A percentile compares a stretch with the other conserved stretches of the same genome.
Conservation (phyloP, 345 rosid species). For the Ailanthus altissimus region DNA sequence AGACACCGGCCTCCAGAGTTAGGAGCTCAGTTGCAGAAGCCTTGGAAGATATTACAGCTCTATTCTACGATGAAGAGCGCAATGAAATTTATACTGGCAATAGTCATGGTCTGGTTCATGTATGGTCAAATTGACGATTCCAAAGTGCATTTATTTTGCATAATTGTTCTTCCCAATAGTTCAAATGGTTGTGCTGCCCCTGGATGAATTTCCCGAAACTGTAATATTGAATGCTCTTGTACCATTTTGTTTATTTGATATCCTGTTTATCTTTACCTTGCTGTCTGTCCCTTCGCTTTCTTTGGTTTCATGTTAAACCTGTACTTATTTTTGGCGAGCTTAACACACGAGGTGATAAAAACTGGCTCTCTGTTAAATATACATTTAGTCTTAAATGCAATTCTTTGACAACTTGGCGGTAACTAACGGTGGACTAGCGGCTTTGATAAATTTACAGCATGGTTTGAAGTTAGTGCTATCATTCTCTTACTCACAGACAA, state of each 20-base stretch:
- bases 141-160: not conserved
- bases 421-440: too few species aligned
- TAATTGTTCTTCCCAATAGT: constrained; percentile 11
- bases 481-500: too few species aligned
- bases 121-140: constrained; percentile 61
- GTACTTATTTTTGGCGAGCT: not conserved
- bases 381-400: too few species aligned
- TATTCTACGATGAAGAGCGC: constrained; percentile 76
- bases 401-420: too few species aligned
- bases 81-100: constrained; percentile 78
- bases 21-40: constrained; percentile 68
- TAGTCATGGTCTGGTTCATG: constrained; percentile 68
- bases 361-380: too few species aligned
- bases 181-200: constrained; percentile 17
- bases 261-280: not conserved
- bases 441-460: too few species aligned
- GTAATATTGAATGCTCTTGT: not conserved
- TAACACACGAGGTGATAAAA: not conserved
- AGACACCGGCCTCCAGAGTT: constrained; percentile 26
- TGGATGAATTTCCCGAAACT: not conserved
- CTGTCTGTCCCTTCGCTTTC: not conserved
- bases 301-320: not conserved
- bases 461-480: too few species aligned
- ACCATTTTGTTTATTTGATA: constrained; percentile 1
- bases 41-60: constrained; percentile 74